Evolutionary conservation across 208 protist species (phyloP).

Genomic region (Entamoeba histolytica): DNA sequence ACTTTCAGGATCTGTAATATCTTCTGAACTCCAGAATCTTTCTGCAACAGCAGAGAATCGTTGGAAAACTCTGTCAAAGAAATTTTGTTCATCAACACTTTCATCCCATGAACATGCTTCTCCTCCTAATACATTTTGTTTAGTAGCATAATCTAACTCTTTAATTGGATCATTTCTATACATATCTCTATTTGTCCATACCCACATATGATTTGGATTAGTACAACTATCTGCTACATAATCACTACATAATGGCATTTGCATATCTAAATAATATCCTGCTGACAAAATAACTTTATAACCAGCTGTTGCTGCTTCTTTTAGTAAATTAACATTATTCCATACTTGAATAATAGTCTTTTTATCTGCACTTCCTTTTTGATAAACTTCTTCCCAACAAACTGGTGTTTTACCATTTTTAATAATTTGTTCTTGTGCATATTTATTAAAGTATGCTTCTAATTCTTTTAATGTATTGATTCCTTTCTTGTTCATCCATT

Average conservation of each 20-base stretch:
- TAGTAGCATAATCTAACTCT: not conserved
- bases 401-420: not conserved
- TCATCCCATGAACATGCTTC: slow-evolving; percentile 8
- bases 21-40: slow-evolving; percentile 5
- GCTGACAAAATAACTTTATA: not conserved
- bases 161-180: not conserved
- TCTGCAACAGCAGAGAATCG: not conserved
- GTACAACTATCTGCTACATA: not conserved
- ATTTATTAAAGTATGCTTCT: not conserved
- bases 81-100: not conserved
- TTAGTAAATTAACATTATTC: not conserved
- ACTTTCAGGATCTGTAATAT: not conserved
- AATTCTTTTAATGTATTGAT: not conserved
- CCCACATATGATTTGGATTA: not conserved
- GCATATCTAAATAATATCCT: slow-evolving; percentile 6
- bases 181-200: not conserved
- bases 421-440: not conserved
- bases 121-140: not conserved
- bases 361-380: not conserved
- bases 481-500: not conserved
- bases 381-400: not conserved
- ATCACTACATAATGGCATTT: not conserved
- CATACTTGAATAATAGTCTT: slow-evolving; percentile 1
- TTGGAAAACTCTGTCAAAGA: not conserved
- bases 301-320: not conserved